These are phyloP conservation scores for Clonostachys rosea DNA, from an alignment of 2,329 filamentous ascomycete genomes.

Conservation along the genomic window DNA sequence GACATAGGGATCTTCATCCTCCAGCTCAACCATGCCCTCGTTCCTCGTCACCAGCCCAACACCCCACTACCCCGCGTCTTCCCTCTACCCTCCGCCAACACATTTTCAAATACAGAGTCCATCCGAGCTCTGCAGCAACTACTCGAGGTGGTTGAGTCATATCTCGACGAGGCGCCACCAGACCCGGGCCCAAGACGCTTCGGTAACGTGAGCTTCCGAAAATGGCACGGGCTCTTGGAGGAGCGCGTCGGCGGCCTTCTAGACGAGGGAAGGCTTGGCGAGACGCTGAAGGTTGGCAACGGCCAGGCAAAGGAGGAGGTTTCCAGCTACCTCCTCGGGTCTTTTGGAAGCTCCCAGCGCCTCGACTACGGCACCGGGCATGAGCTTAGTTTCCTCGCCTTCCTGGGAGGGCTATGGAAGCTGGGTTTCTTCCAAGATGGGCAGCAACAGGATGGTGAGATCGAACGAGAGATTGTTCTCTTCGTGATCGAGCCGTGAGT, in stretches of 20 bases:
- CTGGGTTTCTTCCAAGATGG: slow-evolving; percentile 70
- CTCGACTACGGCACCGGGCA: slow-evolving; percentile 96
- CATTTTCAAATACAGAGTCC: slow-evolving; percentile 36
- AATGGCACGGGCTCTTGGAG: slow-evolving; percentile 71
- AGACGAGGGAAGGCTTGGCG: slow-evolving; percentile 16
- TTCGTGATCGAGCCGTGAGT: slow-evolving; percentile 78
- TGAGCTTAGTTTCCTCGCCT: slow-evolving; percentile 91
- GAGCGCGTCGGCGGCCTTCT: slow-evolving; percentile 40
- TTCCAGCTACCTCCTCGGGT: slow-evolving; percentile 73
- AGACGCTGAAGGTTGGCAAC: slow-evolving; percentile 19
- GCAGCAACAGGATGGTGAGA: slow-evolving; percentile 37
- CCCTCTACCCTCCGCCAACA: slow-evolving; percentile 30
- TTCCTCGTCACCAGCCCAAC: slow-evolving; percentile 56
- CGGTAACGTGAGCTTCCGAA: slow-evolving; percentile 86
- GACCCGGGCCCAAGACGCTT: slow-evolving; percentile 84
- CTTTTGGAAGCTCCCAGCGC: slow-evolving; percentile 82
- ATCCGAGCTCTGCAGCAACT: slow-evolving; percentile 63
- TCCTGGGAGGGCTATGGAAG: slow-evolving; percentile 88
- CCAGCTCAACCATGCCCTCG: slow-evolving; percentile 84
- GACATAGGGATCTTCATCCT: slow-evolving; percentile 85
- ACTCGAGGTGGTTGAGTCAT: slow-evolving; percentile 55
- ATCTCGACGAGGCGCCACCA: slow-evolving; percentile 77
- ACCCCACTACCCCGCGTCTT: slow-evolving; percentile 29
- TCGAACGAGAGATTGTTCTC: slow-evolving; percentile 78
- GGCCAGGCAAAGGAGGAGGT: slow-evolving; percentile 62